Evolutionary conservation across 202 grass and related monocot genomes (phyloP), one percentile per base, ranked within the genome.

Genomic region (Brachypodium distachyon): DNA sequence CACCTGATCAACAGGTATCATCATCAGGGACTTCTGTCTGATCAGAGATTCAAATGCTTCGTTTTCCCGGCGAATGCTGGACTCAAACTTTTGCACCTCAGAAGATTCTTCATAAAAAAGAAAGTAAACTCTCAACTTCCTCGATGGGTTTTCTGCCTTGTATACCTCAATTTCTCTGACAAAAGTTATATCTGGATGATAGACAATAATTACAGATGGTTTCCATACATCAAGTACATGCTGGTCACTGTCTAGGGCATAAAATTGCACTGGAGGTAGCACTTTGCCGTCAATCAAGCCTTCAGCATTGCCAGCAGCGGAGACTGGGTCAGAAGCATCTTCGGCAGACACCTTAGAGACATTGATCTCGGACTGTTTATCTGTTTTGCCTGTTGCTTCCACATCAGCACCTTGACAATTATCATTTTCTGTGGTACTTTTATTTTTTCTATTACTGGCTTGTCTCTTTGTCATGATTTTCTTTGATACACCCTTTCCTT

Each of bases 1-100:
- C 46, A 91, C 94, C 90, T 97, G 94, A 90, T 97, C 94, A 63
- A 92, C 91, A 50, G 89, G 91, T 78, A 97, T 94, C 86, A 97
- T 94, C 91, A 97, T 94, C 56, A 97, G 77, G 61, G 94, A 97
- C 58, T 92, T 97, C 58, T 97, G 94, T 72, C 94, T 92, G 44
- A 97, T 94, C 76, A 97, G 88, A 70, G 91, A 94, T 78, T 97
- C 86, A 84, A 97, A 97, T 82, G 94, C 91, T 76, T 81, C 77
- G 81, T 94, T 97, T 89, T 97, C 94, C 52, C 91, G 82, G 7
- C 73, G 82, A 76, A 94, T 97, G 81, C 94, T 97, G 23, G 91
- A 86, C 67, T 97, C 94, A 27, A 88, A 97, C 61, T 97, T 97
- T 86, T 97, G 91, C 50, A 80, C 87, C 89, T 97, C 91, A 61